Evolutionary conservation across 2,329 filamentous ascomycete species (phyloP), one percentile per base, ranked within the genome.

Genomic region (Penicillium vulpinum): DNA sequence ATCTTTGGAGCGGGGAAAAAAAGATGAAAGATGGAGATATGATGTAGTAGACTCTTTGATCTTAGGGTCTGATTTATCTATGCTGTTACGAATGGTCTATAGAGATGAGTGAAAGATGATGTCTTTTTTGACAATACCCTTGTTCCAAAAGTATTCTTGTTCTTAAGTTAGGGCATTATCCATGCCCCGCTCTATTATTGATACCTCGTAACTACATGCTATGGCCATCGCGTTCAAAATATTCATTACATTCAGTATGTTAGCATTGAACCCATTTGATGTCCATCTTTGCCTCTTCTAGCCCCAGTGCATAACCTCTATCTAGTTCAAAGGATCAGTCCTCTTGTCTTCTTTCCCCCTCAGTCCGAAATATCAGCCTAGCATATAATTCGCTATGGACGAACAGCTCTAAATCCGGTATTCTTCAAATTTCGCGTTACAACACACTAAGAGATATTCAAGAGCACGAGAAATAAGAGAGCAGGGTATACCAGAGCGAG

Each of bases 81-180:
- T 73, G 72, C 67, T 70, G 70, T 73, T 73, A 74, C 67, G 72
- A 73, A 72, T 73, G 68, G 69, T 68, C 68, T 72, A 72, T 73
- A 73, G 71, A 74, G 68, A 71, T 68, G 69, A 72, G 67, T 69
- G 67, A 68, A 70, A 67, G 54, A 70, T 66, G 62, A 66, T 62
- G 61, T 63, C 59, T 61, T 28, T 56, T 28, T 51, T 50, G 58
- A 61, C 59, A 61, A 62, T 58, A 53, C 35, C 16, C 28, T 24
- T 49, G 5, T 29, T 41, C 35, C n/a, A 41, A 31, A 10, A 2
- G n/a, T 44, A 44, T 44, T 1, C 15, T 16, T 46, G 15, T 33
- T 22, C 5, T 24, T 11, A 24, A 22, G 13, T 1, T 22, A 16
- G 18, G 18, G 8, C 15, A 24, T 29, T 45, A 29, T n/a, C n/a